These are phyloP conservation scores for Vachellia collinsii DNA, from an alignment of 306 rosid species.

Conservation along the genomic window DNA sequence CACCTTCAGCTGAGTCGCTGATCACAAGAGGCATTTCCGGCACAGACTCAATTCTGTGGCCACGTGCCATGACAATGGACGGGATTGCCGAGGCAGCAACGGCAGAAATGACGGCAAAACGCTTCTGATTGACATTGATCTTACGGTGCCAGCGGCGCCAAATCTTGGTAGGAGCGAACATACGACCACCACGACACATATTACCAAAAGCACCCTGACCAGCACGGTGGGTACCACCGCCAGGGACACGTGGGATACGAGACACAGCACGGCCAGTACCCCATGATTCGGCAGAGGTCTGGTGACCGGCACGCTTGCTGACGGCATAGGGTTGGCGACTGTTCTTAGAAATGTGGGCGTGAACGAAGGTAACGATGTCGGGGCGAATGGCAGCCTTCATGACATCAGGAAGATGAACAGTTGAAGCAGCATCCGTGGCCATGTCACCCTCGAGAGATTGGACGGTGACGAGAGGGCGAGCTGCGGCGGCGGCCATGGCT, in stretches of 20 bases:
- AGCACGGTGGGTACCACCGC: constrained; percentile 92
- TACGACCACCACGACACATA: constrained; percentile 91
- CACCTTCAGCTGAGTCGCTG: constrained; percentile 60
- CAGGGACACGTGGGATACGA: constrained; percentile 80
- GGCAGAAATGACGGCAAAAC: constrained; percentile 73
- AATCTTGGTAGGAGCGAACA: constrained; percentile 89
- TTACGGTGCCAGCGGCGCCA: constrained; percentile 90
- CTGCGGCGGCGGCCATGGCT: constrained; percentile 70
- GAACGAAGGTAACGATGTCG: constrained; percentile 67
- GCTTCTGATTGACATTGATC: constrained; percentile 74
- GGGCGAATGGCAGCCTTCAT: constrained; percentile 72
- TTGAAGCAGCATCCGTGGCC: constrained; percentile 51
- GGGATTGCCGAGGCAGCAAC: constrained; percentile 75
- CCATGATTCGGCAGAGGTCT: constrained; percentile 87
- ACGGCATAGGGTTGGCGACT: constrained; percentile 76
- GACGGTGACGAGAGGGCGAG: constrained; percentile 72
- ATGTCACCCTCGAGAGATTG: constrained; percentile 64
- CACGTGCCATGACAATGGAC: constrained; percentile 64
- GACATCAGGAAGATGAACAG: constrained; percentile 61
- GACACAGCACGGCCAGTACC: constrained; percentile 88
- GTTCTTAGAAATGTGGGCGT: constrained; percentile 61
- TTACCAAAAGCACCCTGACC: constrained; percentile 84
- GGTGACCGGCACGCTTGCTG: constrained; percentile 69
- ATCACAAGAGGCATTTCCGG: constrained; percentile 78
- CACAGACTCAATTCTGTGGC: constrained; percentile 67